Base-by-base conservation (phyloP, 345 rosid species). In the Brassica rapa region DNA sequence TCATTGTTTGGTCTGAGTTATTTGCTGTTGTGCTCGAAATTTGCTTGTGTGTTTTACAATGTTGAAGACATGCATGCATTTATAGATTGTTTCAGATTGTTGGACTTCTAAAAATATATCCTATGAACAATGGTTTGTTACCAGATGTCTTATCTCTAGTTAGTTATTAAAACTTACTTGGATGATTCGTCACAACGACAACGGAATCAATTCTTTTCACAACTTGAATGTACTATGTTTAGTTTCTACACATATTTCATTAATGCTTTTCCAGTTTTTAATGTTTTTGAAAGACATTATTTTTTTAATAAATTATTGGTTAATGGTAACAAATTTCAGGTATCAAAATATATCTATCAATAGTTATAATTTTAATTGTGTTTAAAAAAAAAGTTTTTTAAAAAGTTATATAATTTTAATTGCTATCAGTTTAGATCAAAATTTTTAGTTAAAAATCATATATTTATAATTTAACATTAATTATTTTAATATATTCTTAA, bases 61-160 rank as follows among this genome's bases (percentile, higher is more conserved):
- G 41, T 39, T 60, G 39, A 63, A 33, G 64, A 65, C 27, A 37
- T 66, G 7, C 51, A 61, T 24, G 43, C n/a, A n/a, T 60, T 3
- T 25, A 23, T 60, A 24, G 27, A 37, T 66, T 75, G 15, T 33
- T 53, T 33, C 21, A 8, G 5, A 49, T 33, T 49, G 74, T 76
- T 76, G 25, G 25, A 49, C 9, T 62, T 62, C 75, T 70, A 77
- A 68, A 77, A 49, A 21, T 70, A 62, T 21, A 8, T 60, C 6
- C 30, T 68, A 43, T 12, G 55, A 49, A 49, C 51, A 21, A 3
- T 12, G 14, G 19, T 14, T 76, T 25, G 32, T 24, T 59, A 24
- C 8, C 6, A 3, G 5, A 46, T 33, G 14, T 3, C 49, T 41
- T 41, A 11, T 8, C 15, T 68, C 62, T 30, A 60, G 19, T 68